Evolutionary conservation across 1,139 yeast species (phyloP).

Genomic region (Candida sanyaensis): DNA sequence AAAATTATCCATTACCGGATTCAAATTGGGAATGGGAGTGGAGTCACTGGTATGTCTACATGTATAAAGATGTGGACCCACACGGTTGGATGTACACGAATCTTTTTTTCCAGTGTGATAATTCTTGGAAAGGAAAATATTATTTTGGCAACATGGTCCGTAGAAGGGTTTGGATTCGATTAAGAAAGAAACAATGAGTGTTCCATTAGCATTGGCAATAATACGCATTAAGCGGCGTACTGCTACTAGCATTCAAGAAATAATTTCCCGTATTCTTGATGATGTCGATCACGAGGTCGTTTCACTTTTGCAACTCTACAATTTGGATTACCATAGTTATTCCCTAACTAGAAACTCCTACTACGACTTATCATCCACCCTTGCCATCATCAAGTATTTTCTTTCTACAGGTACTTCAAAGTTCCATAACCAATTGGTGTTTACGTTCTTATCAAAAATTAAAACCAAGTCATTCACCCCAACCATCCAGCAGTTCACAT

Average conservation of each 20-base stretch:
- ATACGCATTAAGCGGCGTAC: slow-evolving; percentile 6
- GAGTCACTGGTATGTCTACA: slow-evolving; percentile 71
- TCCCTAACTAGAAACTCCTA: slow-evolving; percentile 1
- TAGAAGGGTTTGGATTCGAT: slow-evolving; percentile 61
- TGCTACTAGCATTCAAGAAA: slow-evolving; percentile 2
- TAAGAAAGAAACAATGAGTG: slow-evolving; percentile 12
- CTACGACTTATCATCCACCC: background rate
- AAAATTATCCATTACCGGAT: slow-evolving; percentile 63
- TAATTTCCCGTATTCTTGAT: slow-evolving; percentile 6
- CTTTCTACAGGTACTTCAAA: slow-evolving; percentile 2
- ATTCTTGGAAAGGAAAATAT: slow-evolving; percentile 62
- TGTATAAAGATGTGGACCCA: slow-evolving; percentile 72
- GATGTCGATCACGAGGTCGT: slow-evolving; percentile 10
- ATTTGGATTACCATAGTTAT: slow-evolving; percentile 11
- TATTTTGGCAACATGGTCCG: slow-evolving; percentile 58
- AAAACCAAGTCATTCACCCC: slow-evolving; percentile 1
- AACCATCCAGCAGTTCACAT: slow-evolving; percentile 6
- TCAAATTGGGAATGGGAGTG: slow-evolving; percentile 72
- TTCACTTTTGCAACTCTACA: slow-evolving; percentile 4
- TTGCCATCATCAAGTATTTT: slow-evolving; percentile 11
- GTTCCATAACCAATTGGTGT: slow-evolving; percentile 10
- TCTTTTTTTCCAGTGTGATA: slow-evolving; percentile 41
- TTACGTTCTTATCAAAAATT: slow-evolving; percentile 5
- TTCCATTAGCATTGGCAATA: slow-evolving; percentile 17
- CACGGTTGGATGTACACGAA: slow-evolving; percentile 75